phyloP scores from a whole-genome alignment of 2,329 filamentous ascomycete species.

The Aspergillus sp. region DNA sequence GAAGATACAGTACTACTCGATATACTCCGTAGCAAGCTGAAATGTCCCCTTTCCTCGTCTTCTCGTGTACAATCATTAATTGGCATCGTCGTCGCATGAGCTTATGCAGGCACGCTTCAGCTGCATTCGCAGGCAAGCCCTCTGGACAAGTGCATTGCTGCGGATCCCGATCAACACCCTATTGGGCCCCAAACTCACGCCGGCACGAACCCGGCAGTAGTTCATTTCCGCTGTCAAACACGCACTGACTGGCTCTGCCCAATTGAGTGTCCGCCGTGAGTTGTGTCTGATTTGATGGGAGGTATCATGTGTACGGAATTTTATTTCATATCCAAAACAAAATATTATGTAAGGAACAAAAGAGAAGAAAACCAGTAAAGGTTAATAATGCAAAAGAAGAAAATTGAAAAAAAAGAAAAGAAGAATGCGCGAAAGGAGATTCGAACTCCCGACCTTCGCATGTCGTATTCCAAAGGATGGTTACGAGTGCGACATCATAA shows the following conservation, averaged over 20 bases:
- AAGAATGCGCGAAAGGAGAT: conserved; percentile 1
- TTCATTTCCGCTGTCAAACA: neutral
- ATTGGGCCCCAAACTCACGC: neutral
- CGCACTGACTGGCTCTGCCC: neutral
- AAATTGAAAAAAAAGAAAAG: neutral
- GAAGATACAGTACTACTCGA: too few relatives aligned
- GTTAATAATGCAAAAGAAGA: too few relatives aligned
- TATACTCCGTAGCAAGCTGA: too few relatives aligned
- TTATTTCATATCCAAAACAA: neutral
- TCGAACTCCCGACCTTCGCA: conserved; percentile 2
- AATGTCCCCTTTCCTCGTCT: too few relatives aligned
- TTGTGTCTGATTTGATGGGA: neutral
- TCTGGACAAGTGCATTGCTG: too few relatives aligned
- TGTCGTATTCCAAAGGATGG: neutral
- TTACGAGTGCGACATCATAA: conserved; percentile 2
- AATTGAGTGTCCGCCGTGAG: too few relatives aligned
- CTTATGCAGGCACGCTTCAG: too few relatives aligned
- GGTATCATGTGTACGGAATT: neutral
- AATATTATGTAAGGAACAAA: neutral
- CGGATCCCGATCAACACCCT: neutral
- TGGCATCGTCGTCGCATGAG: too few relatives aligned
- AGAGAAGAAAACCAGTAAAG: neutral
- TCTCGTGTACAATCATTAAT: too few relatives aligned
- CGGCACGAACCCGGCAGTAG: neutral
- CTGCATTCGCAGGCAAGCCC: too few relatives aligned